phyloP scores from a whole-genome alignment of 202 grass and related monocot genomes.

The Zoysia matrella region DNA sequence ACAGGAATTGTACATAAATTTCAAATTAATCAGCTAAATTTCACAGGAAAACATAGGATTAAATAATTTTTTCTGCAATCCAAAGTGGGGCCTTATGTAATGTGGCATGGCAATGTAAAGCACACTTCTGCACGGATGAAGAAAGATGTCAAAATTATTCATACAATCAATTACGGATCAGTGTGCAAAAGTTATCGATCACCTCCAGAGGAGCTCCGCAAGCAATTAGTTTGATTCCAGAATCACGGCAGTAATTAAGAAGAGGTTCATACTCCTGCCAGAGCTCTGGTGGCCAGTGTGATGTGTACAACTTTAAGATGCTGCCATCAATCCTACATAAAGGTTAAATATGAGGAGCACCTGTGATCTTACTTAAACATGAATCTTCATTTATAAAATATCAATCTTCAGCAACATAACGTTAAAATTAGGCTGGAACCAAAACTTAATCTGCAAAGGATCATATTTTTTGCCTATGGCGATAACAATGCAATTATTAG shows the following conservation, averaged over 20 bases:
- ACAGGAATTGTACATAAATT: no score
- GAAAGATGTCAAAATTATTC: not conserved
- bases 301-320: conserved; percentile 69
- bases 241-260: conserved; percentile 80
- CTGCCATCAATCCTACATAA: conserved; percentile 79
- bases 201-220: conserved; percentile 89
- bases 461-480: not conserved
- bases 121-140: not conserved
- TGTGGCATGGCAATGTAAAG: conserved; percentile 1
- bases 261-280: conserved; percentile 98
- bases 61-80: no score
- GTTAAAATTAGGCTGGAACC: not conserved
- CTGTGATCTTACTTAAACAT: not conserved
- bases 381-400: conserved; percentile 15
- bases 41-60: no score
- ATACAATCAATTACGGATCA: conserved; percentile 16
- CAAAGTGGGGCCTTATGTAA: not conserved
- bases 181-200: conserved; percentile 32
- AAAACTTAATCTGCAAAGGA: conserved; percentile 7
- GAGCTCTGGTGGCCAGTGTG: conserved; percentile 73
- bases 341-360: not conserved
- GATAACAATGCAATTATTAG: not conserved
- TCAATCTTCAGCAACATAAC: conserved; percentile 6
- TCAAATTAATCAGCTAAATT: no score
- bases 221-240: conserved; percentile 80